phyloP scores from a whole-genome alignment of 2,329 filamentous ascomycete species.

The Tolypocladium inflatum region DNA sequence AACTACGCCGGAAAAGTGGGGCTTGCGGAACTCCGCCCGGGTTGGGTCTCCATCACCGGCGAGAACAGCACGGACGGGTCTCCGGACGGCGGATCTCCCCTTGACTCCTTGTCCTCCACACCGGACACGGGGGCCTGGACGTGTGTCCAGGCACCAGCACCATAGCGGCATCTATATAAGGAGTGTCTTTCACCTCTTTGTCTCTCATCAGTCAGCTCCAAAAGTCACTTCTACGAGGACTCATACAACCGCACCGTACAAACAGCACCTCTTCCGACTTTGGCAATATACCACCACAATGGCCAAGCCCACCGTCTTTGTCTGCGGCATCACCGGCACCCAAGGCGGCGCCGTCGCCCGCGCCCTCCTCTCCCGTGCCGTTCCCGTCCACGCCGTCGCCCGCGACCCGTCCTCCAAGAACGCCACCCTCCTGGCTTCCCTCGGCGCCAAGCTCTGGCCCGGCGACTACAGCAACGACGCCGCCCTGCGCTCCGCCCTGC shows the following conservation, averaged over 20 bases:
- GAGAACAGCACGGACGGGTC: background rate
- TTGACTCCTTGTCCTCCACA: background rate
- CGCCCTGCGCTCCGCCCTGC: constrained; percentile 17
- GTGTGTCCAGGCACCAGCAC: background rate
- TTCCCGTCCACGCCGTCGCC: constrained; percentile 23
- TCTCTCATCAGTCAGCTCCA: background rate
- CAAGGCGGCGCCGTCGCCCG: constrained; percentile 27
- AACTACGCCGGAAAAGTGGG: constrained; percentile 11
- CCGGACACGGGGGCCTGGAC: background rate
- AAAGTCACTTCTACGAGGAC: too few relatives aligned
- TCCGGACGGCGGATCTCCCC: constrained; percentile 6
- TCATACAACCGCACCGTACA: too few relatives aligned
- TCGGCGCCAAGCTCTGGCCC: constrained; percentile 21
- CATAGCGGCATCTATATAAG: background rate
- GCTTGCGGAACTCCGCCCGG: constrained; percentile 18
- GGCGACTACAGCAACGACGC: constrained; percentile 23
- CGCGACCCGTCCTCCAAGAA: constrained; percentile 19
- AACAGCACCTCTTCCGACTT: background rate
- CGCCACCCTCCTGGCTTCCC: constrained; percentile 16
- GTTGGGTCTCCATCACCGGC: background rate
- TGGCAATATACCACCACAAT: constrained; percentile 11
- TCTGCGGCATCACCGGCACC: constrained; percentile 28
- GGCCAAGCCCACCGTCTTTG: constrained; percentile 22
- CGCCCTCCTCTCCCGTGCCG: constrained; percentile 19
- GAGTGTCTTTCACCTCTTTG: background rate